Evolutionary conservation across 768 basidiomycete species (phyloP).

Genomic region (Macrocybe gigantea): DNA sequence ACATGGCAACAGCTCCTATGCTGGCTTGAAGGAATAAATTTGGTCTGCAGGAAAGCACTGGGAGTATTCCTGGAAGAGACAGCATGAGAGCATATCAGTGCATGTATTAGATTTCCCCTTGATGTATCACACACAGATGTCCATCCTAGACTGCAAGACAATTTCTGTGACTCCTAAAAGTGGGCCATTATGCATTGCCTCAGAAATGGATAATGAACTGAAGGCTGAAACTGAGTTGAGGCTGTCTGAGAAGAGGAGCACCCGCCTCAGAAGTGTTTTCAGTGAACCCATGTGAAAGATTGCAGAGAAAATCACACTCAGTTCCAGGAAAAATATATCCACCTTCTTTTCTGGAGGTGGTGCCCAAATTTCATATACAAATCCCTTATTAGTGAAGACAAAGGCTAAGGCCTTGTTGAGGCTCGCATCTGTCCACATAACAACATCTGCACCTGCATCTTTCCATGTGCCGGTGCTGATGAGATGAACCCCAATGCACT

Average conservation of each 20-base stretch:
- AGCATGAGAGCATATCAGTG: slow-evolving; percentile 13
- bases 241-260: slow-evolving; percentile 14
- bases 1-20: slow-evolving; percentile 12
- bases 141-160: slow-evolving; percentile 8
- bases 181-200: slow-evolving; percentile 4
- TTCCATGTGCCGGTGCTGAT: background rate
- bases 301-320: slow-evolving; percentile 2
- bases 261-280: slow-evolving; percentile 2
- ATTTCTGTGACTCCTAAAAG: slow-evolving; percentile 3
- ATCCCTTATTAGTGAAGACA: background rate
- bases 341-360: background rate
- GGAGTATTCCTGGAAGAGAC: slow-evolving; percentile 11
- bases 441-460: slow-evolving; percentile 1
- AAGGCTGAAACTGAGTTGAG: slow-evolving; percentile 10
- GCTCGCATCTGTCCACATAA: slow-evolving; percentile 6
- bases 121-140: slow-evolving; percentile 9
- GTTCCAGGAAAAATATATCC: slow-evolving; percentile 1
- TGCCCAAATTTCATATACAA: background rate
- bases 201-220: slow-evolving; percentile 3
- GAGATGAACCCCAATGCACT: background rate
- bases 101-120: too few relatives aligned
- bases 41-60: slow-evolving; percentile 10
- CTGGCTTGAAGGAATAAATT: slow-evolving; percentile 12
- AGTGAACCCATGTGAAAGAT: slow-evolving; percentile 5
- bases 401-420: too few relatives aligned